Base-by-base conservation (phyloP, 2,329 filamentous ascomycete genomes). In the Epichloe baconii region DNA sequence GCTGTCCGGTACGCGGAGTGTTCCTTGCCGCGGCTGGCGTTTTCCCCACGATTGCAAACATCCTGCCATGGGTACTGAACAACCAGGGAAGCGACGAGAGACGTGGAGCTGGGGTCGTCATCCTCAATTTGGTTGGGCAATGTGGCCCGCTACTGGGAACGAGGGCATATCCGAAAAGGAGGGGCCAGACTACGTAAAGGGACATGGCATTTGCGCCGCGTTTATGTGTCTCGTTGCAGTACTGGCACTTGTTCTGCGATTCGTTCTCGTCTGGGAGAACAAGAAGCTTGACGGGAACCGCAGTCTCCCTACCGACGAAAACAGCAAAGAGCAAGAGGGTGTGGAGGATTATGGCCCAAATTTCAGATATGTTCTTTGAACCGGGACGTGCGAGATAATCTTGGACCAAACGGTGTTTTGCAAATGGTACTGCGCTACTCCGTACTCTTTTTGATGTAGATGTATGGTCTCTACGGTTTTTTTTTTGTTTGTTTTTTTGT, bases 201-300 rank as follows among this genome's bases (percentile, higher is more conserved):
- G 53, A 6, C 53, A 54, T 12, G 31, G 43, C 23, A 45, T 50
- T 4, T 52, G 47, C n/a, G 53, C 53, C 3, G 50, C 21, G 4
- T 54, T 54, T 5, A 54, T 52, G 47, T 52, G 55, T 17, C 31
- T 54, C 31, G 52, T 58, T 3, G 57, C 56, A 3, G 6, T 58
- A 11, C 45, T 56, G 23, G 54, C 50, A 3, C n/a, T 51, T 7
- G 49, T 47, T 41, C 26, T 54, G 42, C 50, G 53, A 10, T 26
- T 11, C 0, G 40, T 49, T 5, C 44, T 54, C 23, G 35, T 38
- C 7, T 34, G 23, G 14, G 53, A 59, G 17, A 59, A 59, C 42
- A 51, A 41, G 14, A 44, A 47, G 42, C 50, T 57, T 11, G 50
- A 50, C 34, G 26, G 17, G 15, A 42, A 49, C 21, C 35, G 40